Evolutionary conservation across 106 monocot species (phyloP), one percentile per base, ranked within the genome.

Genomic region (Ottelia alismoides): DNA sequence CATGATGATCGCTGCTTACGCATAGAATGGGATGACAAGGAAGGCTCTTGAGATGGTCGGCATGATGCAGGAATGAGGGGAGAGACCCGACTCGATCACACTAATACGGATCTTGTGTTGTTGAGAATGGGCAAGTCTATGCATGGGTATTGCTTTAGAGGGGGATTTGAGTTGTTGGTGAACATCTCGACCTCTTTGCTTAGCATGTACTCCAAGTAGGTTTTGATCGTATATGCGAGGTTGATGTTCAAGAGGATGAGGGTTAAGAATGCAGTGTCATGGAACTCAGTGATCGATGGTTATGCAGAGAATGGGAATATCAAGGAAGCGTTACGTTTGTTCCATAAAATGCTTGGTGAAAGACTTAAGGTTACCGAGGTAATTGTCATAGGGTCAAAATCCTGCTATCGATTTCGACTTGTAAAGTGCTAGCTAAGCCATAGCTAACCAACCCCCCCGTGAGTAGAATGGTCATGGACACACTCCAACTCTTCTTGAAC

Each of bases 211-310:
- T 48, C 74, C 0, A 92, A 86, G 53, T 82, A 79, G 21, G 62
- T 67, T 1, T 59, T 47, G 0, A 31, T 86, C n/a, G n/a, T n/a
- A n/a, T n/a, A n/a, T n/a, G 82, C 92, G 0, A 75, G 82, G 45
- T 57, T 54, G 62, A 73, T 92, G 28, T 92, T 92, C 19, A 78
- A 92, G 45, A 51, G 68, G 30, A 85, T 92, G 81, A 27, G 24
- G 31, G 29, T 48, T 2, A 78, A 67, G 66, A 92, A 85, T 32
- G 73, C 74, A 0, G 73, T 92, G 2, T 70, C 85, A 0, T 92
- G 85, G 92, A 92, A 93, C 52, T 75, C 83, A 9, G 75, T 93
- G 78, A 83, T 93, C 21, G 70, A 80, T 65, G 93, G 83, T 9
- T 88, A 80, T 64, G 72, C 54, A 3, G 57, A 77, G 49, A 60